These are phyloP conservation scores for Suhomyces bokatorum DNA, from an alignment of 1,139 yeast species.

Conservation along the genomic window DNA sequence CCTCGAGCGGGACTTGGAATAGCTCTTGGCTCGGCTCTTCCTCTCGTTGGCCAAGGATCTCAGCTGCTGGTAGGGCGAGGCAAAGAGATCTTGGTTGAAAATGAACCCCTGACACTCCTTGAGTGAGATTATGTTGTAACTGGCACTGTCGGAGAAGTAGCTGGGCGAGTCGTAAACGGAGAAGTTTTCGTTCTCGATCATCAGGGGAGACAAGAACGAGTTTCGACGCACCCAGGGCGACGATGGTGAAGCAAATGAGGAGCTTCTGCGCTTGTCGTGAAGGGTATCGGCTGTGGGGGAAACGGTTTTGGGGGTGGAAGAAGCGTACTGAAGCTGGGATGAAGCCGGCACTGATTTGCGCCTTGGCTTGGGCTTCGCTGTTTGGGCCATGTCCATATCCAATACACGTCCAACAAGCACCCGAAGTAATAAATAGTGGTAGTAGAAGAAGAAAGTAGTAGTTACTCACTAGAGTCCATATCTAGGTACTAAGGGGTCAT, in stretches of 20 bases:
- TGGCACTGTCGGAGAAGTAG: conserved; percentile 30
- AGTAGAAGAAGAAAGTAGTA: neutral
- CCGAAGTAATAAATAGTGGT: neutral
- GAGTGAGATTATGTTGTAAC: conserved; percentile 47
- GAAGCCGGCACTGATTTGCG: conserved; percentile 3
- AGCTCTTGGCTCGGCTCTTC: conserved; percentile 30
- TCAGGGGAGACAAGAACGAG: conserved; percentile 59
- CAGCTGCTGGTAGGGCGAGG: conserved; percentile 63
- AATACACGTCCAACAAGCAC: neutral
- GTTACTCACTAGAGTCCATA: conserved; percentile 7
- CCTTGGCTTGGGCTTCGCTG: conserved; percentile 1
- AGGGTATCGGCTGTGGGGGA: conserved; percentile 18
- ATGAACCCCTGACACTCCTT: conserved; percentile 71
- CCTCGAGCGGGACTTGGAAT: conserved; percentile 14
- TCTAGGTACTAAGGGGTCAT: conserved; percentile 9
- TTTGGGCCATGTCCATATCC: conserved; percentile 4
- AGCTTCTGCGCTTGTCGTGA: conserved; percentile 26
- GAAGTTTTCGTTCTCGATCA: conserved; percentile 62
- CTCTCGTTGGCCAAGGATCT: conserved; percentile 45
- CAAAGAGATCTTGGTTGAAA: conserved; percentile 75
- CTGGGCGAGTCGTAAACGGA: conserved; percentile 54
- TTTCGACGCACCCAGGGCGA: conserved; percentile 61
- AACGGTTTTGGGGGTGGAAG: conserved; percentile 4
- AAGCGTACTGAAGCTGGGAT: neutral
- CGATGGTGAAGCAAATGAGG: conserved; percentile 49